phyloP scores from a whole-genome alignment of 2,329 filamentous ascomycete species.

The Paraconiothyrium brasiliense region DNA sequence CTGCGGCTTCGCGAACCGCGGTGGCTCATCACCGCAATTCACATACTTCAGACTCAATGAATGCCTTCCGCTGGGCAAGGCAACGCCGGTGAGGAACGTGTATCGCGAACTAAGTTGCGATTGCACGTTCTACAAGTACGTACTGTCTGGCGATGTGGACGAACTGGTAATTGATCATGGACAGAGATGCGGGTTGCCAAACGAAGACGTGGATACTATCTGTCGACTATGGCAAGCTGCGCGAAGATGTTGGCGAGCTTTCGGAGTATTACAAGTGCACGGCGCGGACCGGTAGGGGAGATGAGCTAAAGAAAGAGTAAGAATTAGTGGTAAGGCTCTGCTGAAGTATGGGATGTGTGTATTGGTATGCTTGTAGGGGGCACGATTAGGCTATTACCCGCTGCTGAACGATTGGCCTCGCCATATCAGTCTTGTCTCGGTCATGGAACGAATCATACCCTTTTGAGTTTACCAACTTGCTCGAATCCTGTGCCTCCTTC shows the following conservation, averaged over 20 bases:
- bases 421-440: too few species aligned
- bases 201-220: not conserved
- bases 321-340: not conserved
- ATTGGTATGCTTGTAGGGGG: not conserved
- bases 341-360: too few species aligned
- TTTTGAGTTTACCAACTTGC: too few species aligned
- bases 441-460: too few species aligned
- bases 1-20: constrained; percentile 11
- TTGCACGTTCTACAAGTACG: constrained; percentile 4
- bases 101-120: constrained; percentile 4
- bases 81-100: not conserved
- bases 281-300: too few species aligned
- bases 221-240: constrained; percentile 3
- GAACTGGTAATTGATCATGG: not conserved
- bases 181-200: not conserved
- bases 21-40: not conserved
- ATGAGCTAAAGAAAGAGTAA: not conserved
- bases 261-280: constrained; percentile 6
- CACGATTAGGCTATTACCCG: too few species aligned
- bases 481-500: too few species aligned
- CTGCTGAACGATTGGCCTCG: too few species aligned
- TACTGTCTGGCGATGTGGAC: not conserved
- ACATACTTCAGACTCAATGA: not conserved
- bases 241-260: not conserved
- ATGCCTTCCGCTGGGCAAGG: not conserved